Evolutionary conservation across 371 early-diverging fungal species (phyloP).

Genomic region (Rhizopus arrhizus): DNA sequence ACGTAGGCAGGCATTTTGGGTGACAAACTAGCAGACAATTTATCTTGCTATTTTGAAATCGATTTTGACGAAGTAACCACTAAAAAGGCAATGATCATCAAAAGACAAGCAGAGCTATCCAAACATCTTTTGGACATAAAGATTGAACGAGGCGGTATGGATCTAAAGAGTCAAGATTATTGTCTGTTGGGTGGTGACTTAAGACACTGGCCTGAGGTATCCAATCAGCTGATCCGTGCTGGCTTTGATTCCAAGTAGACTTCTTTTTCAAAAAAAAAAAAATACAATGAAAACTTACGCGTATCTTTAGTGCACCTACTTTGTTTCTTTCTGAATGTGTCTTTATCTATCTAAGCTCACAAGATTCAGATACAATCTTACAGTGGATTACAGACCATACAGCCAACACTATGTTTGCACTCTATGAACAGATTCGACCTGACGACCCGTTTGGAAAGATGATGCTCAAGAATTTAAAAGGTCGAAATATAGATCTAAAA

Average conservation of each 20-base stretch:
- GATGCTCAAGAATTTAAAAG: conserved; percentile 87
- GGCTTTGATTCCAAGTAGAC: conserved; percentile 72
- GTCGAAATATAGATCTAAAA: conserved; percentile 70
- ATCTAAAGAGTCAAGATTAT: conserved; percentile 69
- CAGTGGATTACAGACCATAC: conserved; percentile 65
- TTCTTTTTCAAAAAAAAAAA: background rate
- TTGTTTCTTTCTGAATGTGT: conserved; percentile 93
- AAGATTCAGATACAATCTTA: conserved; percentile 67
- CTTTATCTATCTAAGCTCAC: conserved; percentile 80
- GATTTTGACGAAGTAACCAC: conserved; percentile 88
- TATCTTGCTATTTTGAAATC: conserved; percentile 77
- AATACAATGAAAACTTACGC: background rate
- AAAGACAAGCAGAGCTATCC: conserved; percentile 55
- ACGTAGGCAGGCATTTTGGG: conserved; percentile 21
- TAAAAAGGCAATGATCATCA: conserved; percentile 74
- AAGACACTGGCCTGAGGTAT: conserved; percentile 62
- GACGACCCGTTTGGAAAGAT: conserved; percentile 88
- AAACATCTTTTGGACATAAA: conserved; percentile 53
- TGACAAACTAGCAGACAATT: conserved; percentile 4
- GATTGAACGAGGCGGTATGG: conserved; percentile 72
- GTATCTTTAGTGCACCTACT: conserved; percentile 67
- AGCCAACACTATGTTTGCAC: conserved; percentile 60
- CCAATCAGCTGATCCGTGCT: conserved; percentile 55
- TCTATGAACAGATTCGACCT: conserved; percentile 92
- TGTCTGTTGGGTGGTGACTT: conserved; percentile 82